Evolutionary conservation across 257 asterid species (phyloP).

Genomic region (Solanum habrochaites): DNA sequence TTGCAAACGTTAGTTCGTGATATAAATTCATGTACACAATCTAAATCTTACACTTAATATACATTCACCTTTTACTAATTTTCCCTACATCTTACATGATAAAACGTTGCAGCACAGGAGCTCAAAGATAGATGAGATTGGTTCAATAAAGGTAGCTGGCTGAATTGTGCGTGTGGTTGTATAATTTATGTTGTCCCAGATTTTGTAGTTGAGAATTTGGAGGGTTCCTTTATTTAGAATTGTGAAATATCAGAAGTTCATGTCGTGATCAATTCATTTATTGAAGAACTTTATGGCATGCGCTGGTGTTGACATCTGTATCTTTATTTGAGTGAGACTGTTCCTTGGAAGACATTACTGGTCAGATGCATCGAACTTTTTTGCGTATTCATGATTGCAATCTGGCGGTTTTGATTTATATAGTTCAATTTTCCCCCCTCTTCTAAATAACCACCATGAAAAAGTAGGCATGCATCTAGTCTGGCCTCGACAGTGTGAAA

Average conservation of each 20-base stretch:
- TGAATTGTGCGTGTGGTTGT: conserved; percentile 36
- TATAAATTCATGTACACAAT: not conserved
- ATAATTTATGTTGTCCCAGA: conserved; percentile 29
- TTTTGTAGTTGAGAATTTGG: conserved; percentile 54
- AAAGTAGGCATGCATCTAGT: not conserved
- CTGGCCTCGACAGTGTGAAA: not conserved
- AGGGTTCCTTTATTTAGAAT: conserved; percentile 29
- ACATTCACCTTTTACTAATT: not conserved
- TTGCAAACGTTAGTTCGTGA: not conserved
- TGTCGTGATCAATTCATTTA: not conserved
- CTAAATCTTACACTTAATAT: not conserved
- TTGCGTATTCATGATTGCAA: not conserved
- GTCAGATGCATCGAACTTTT: not conserved
- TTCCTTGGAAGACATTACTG: not conserved
- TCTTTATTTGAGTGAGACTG: not conserved
- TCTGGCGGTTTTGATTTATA: not conserved
- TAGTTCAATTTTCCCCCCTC: not conserved
- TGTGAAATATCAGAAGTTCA: not conserved
- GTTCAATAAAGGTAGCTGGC: conserved; percentile 83
- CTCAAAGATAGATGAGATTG: conserved; percentile 87
- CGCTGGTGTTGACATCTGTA: not conserved
- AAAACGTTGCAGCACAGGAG: conserved; percentile 76
- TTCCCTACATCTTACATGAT: conserved; percentile 17
- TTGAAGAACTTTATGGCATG: not conserved
- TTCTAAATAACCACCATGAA: not conserved